Base-by-base conservation (phyloP, 1,284 basidiomycete genomes). In the Singerocomus inundabilis region DNA sequence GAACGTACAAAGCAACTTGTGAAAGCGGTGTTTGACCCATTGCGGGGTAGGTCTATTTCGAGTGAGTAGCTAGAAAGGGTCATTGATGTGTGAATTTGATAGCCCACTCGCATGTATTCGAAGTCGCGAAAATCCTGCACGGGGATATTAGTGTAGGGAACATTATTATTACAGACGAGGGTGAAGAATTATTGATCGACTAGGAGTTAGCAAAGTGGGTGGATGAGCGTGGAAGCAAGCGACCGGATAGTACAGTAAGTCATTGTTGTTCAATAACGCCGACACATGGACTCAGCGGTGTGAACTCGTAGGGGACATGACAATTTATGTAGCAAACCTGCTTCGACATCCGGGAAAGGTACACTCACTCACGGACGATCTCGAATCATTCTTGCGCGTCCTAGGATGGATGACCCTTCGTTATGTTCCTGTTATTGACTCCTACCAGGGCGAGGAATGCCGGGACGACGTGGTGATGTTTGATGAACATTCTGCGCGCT, bases 21-120 rank as follows among this genome's bases (percentile, higher is more conserved):
- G 1, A 18, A 21, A 21, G 21, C 21, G n/a, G 28, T 49, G 4
- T 5, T 49, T 4, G 24, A 49, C 6, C 31, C 26, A 4, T 32
- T 50, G 2, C 9, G 30, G 18, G 31, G 48, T 39, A 6, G 3
- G 10, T 26, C n/a, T 18, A 39, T 5, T 6, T 11, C n/a, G 11
- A 7, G 26, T 4, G 21, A 21, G 4, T 40, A 28, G 12, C 11
- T 28, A 18, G 9, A 1, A 6, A 4, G 4, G 25, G 8, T 26
- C 4, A 13, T 9, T 5, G 13, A 40, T 5, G 8, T 11, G 12
- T 6, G 6, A 28, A 18, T 7, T 21, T 21, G 21, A 16, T 16
- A 51, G 48, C 53, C 1, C 53, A 56, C 8, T 21, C n/a, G 3
- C 34, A 37, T n/a, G 42, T 53, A 8, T 35, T 34, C 6, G 6